Base-by-base conservation (phyloP, 805 yeast genomes). In the Scheffersomyces coipomensis region DNA sequence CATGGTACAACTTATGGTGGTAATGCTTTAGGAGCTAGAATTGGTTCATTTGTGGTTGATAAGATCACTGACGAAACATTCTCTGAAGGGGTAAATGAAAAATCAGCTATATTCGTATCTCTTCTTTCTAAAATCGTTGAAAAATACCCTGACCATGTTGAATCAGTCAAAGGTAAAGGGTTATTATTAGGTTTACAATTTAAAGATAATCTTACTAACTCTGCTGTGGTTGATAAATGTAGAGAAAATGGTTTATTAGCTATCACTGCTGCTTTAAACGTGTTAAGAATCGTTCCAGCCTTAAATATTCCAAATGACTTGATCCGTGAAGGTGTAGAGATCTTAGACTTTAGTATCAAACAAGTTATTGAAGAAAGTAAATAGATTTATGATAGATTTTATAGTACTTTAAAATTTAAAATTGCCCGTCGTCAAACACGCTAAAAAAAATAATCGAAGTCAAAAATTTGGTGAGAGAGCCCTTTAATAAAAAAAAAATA, bases 1-100 rank as follows among this genome's bases (percentile, higher is more conserved):
- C 99, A 91, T 59, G 99, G 99, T 40, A 91, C 98, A 2, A 91
- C 99, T 0, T 91, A 85, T 58, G 98, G 99, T 47, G 99, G 99
- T 40, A 93, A 93, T 62, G 98, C 98, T 39, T 69, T 93, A 46
- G 98, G 89, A 4, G 75, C 91, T 25, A 79, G 90, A 46, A 78
- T 93, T 35, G 96, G 89, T 4, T 68, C 74, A 31, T 82, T 85
- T 55, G 96, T 93, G 11, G 64, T 93, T 18, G 81, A 75, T 38
- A 75, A 79, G 51, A 74, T 93, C 32, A 73, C 88, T 11, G 65
- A 83, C 35, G 62, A 71, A 3, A 74, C 68, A 15, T 83, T 93
- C 48, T 71, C 88, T 51, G 56, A 63, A 6, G 61, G 71, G 9
- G 97, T 93, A 16, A 66, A 68, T 15, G 58, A 62, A 30, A 84